Evolutionary conservation across 495 filamentous ascomycete genomes (phyloP).

Genomic region (Chaetomium cochliodes): DNA sequence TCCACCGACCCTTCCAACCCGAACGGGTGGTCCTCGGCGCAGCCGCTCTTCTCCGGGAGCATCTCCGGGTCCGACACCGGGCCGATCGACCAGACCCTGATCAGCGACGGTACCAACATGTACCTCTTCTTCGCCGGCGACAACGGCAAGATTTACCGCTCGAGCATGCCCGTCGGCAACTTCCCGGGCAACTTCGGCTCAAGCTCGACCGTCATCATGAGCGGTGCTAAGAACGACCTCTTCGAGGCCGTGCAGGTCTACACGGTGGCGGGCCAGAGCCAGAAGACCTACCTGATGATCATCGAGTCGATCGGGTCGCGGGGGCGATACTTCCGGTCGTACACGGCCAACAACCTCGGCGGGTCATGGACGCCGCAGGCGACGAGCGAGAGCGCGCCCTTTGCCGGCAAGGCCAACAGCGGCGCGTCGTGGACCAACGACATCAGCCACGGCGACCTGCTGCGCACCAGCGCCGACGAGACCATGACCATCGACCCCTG

Average conservation of each 20-base stretch:
- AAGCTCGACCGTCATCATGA: constrained; percentile 47
- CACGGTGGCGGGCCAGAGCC: constrained; percentile 51
- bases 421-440: constrained; percentile 63
- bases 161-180: constrained; percentile 56
- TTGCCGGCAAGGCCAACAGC: constrained; percentile 62
- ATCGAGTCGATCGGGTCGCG: constrained; percentile 58
- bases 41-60: constrained; percentile 56
- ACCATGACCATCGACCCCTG: constrained; percentile 57
- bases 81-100: constrained; percentile 59
- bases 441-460: constrained; percentile 61
- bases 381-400: constrained; percentile 51
- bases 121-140: constrained; percentile 67
- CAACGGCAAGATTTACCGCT: constrained; percentile 63
- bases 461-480: constrained; percentile 55
- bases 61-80: constrained; percentile 52
- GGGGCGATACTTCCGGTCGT: constrained; percentile 65
- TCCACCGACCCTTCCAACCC: constrained; percentile 56
- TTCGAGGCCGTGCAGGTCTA: constrained; percentile 67
- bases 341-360: constrained; percentile 53
- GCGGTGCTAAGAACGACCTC: constrained; percentile 53
- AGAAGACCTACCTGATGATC: constrained; percentile 61
- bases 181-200: constrained; percentile 62
- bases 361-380: constrained; percentile 58
- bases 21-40: constrained; percentile 54
- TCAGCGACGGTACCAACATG: constrained; percentile 57